Evolutionary conservation across 495 filamentous ascomycete species (phyloP), one percentile per base, ranked within the genome.

Genomic region (Penicillium pancosmium): DNA sequence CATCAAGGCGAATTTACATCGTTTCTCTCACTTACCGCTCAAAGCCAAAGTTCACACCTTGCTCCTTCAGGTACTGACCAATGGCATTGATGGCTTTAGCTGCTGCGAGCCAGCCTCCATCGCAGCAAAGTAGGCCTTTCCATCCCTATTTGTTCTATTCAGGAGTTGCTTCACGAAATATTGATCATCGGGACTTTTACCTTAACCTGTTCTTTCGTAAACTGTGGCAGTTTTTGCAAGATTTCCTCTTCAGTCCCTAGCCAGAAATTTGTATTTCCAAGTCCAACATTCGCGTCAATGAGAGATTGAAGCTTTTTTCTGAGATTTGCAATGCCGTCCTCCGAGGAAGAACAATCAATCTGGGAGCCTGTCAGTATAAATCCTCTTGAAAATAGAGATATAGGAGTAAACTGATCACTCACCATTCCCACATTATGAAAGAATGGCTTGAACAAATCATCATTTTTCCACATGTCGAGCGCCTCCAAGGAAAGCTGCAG

Each of bases 371-470:
- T 48, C 21, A 48, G n/a, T 10, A 13, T 16, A 9, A 21, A 16
- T 12, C 6, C n/a, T 19, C 16, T 33, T 27, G 2, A 4, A 5
- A 21, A 47, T 16, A 10, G 2, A 8, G 7, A 15, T 2, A 15
- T 3, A 13, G 3, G 0, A 7, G 18, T 18, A 23, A 9, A 3
- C 6, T 1, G 8, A 35, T 19, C 16, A 52, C 59, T 63, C 16
- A 72, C 50, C 50, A 72, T 66, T 13, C 69, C 69, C 3, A 67
- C 62, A n/a, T 72, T 57, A 51, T 80, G 79, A 60, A 81, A 82
- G 59, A 73, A 76, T 0, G 75, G 67, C 40, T 67, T 74, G 61
- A 77, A 80, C 19, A 82, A 43, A 3, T 73, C 69, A 56, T 82
- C 80, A 18, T 75, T 62, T 1, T 61, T 68, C 80, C 80, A 82